These are phyloP conservation scores for Gaultheria prostrata DNA, from an alignment of 148 eudicot species.

Conservation along the genomic window DNA sequence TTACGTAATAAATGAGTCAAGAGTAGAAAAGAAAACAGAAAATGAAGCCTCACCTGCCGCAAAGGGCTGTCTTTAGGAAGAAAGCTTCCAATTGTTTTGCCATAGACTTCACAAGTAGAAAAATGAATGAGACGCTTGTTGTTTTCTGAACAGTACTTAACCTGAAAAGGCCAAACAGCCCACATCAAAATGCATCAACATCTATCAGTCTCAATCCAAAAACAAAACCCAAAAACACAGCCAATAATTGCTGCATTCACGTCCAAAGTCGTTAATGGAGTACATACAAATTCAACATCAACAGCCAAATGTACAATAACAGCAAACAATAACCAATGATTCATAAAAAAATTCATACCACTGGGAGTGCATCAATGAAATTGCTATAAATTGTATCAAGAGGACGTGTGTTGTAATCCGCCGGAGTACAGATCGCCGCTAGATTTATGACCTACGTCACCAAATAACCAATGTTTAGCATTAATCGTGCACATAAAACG, in stretches of 20 bases:
- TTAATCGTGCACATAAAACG: neutral
- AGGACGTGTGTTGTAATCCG: conserved; percentile 97
- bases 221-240: neutral
- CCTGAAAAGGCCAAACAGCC: conserved; percentile 42
- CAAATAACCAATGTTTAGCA: conserved; percentile 18
- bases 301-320: neutral
- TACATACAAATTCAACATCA: neutral
- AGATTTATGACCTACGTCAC: conserved; percentile 72
- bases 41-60: conserved; percentile 57
- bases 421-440: conserved; percentile 99
- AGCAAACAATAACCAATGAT: neutral
- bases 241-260: neutral
- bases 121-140: conserved; percentile 96
- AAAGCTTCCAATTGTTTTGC: conserved; percentile 88
- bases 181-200: conserved; percentile 24
- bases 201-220: neutral
- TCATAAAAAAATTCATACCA: conserved; percentile 53
- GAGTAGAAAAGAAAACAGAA: conserved; percentile 14
- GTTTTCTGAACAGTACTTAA: conserved; percentile 96
- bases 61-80: conserved; percentile 89
- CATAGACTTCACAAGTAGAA: conserved; percentile 98
- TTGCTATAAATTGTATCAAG: conserved; percentile 98
- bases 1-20: neutral
- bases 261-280: neutral
- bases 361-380: conserved; percentile 99